Evolutionary conservation across 805 yeast genomes (phyloP).

Genomic region (Ogataea neopini): DNA sequence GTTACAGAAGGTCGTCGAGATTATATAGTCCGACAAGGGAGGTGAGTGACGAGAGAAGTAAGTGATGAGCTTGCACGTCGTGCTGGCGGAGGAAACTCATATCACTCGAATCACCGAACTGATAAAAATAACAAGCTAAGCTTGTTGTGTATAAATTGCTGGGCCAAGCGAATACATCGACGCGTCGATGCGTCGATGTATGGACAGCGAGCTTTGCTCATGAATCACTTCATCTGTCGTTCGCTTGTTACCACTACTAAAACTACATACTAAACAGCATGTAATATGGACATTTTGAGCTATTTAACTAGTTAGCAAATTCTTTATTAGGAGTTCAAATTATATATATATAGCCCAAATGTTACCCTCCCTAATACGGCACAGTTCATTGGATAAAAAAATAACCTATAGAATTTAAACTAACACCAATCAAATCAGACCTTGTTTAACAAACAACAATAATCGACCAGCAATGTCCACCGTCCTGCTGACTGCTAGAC

Average conservation of each 20-base stretch:
- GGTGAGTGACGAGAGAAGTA: conserved; percentile 4
- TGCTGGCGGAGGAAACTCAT: too few species aligned
- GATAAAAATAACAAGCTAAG: too few species aligned
- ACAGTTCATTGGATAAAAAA: conserved; percentile 5
- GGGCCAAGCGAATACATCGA: too few species aligned
- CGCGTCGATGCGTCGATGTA: too few species aligned
- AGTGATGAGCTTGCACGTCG: too few species aligned
- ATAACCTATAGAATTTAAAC: neutral
- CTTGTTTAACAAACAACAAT: neutral
- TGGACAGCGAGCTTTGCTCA: too few species aligned
- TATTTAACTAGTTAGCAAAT: too few species aligned
- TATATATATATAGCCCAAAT: neutral
- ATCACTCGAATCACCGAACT: too few species aligned
- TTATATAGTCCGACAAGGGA: conserved; percentile 19
- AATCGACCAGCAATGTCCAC: neutral
- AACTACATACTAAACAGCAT: neutral
- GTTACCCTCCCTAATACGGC: conserved; percentile 1
- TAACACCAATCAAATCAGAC: neutral
- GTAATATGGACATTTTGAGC: neutral
- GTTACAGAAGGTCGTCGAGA: conserved; percentile 19
- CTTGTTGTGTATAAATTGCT: too few species aligned
- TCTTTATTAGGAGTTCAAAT: too few species aligned
- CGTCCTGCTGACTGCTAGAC: neutral
- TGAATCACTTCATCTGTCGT: too few species aligned
- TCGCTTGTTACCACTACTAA: too few species aligned